phyloP scores from a whole-genome alignment of 768 basidiomycete species.

The Kondoa malvinella region DNA sequence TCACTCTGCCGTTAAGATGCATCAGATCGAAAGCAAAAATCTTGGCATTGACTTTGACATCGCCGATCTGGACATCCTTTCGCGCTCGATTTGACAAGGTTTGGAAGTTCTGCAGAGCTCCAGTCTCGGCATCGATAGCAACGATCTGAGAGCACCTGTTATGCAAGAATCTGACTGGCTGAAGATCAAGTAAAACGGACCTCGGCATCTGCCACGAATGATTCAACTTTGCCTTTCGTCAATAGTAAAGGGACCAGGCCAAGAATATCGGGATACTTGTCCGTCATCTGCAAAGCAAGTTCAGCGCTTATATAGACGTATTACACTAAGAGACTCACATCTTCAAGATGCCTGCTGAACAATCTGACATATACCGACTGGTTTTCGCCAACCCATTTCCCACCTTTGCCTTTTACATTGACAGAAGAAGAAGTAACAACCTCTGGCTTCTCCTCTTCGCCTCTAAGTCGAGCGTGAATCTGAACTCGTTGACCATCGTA shows the following conservation, averaged over 20 bases:
- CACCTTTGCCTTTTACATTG: slow-evolving; percentile 21
- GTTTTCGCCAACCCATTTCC: slow-evolving; percentile 27
- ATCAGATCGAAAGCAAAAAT: slow-evolving; percentile 78
- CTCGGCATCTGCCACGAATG: slow-evolving; percentile 67
- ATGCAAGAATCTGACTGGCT: background rate
- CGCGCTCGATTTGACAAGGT: slow-evolving; percentile 68
- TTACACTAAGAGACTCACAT: slow-evolving; percentile 29
- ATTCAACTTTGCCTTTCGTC: slow-evolving; percentile 1
- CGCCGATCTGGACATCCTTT: slow-evolving; percentile 57
- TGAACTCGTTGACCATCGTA: slow-evolving; percentile 51
- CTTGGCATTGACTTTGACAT: slow-evolving; percentile 63
- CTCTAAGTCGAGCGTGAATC: slow-evolving; percentile 44
- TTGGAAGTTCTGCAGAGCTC: slow-evolving; percentile 60
- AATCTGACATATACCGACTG: slow-evolving; percentile 41
- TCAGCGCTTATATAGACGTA: background rate
- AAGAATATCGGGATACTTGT: slow-evolving; percentile 39
- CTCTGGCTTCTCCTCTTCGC: slow-evolving; percentile 40
- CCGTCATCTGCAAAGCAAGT: slow-evolving; percentile 45
- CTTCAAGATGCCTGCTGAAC: slow-evolving; percentile 77
- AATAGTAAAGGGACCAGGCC: slow-evolving; percentile 3
- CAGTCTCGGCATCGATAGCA: slow-evolving; percentile 51
- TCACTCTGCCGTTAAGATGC: slow-evolving; percentile 62
- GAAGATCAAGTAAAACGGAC: slow-evolving; percentile 32
- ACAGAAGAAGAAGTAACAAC: slow-evolving; percentile 9
- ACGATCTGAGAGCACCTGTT: slow-evolving; percentile 34